These are phyloP conservation scores for Striga hermonthica DNA, from an alignment of 305 asterid species.

Conservation along the genomic window DNA sequence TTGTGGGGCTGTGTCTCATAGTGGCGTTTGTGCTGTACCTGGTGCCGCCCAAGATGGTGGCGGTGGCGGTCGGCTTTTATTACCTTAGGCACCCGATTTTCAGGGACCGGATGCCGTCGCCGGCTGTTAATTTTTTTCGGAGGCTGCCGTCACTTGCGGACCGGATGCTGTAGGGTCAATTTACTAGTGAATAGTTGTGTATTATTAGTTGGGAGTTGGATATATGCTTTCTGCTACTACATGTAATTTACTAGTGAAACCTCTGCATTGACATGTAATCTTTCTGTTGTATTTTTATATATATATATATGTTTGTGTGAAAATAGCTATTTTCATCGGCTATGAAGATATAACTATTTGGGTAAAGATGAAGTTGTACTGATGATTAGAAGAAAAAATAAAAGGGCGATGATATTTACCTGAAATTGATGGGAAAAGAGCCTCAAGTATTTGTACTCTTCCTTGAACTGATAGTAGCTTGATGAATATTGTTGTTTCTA, in stretches of 20 bases:
- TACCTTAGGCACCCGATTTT: slow-evolving; percentile 79
- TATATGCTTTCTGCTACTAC: neutral
- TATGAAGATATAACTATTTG: too few relatives aligned
- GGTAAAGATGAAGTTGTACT: too few relatives aligned
- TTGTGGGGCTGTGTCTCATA: slow-evolving; percentile 59
- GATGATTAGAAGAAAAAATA: too few relatives aligned
- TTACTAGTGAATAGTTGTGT: neutral
- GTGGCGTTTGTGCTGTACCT: slow-evolving; percentile 60
- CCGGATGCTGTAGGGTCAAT: slow-evolving; percentile 49
- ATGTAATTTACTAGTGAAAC: too few relatives aligned
- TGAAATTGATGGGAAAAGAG: too few relatives aligned
- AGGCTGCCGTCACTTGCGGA: slow-evolving; percentile 82
- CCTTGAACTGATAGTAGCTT: too few relatives aligned
- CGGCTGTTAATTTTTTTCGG: slow-evolving; percentile 73
- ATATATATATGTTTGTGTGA: too few relatives aligned
- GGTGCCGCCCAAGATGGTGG: slow-evolving; percentile 78
- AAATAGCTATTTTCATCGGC: too few relatives aligned
- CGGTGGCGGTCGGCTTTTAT: slow-evolving; percentile 84
- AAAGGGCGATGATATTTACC: too few relatives aligned
- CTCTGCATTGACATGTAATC: neutral
- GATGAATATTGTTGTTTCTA: too few relatives aligned
- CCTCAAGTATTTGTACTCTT: too few relatives aligned
- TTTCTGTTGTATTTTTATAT: neutral
- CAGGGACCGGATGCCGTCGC: slow-evolving; percentile 85
- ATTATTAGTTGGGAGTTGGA: neutral